Base-by-base conservation (phyloP, 805 yeast genomes). In the Sugiyamaella marilandica region DNA sequence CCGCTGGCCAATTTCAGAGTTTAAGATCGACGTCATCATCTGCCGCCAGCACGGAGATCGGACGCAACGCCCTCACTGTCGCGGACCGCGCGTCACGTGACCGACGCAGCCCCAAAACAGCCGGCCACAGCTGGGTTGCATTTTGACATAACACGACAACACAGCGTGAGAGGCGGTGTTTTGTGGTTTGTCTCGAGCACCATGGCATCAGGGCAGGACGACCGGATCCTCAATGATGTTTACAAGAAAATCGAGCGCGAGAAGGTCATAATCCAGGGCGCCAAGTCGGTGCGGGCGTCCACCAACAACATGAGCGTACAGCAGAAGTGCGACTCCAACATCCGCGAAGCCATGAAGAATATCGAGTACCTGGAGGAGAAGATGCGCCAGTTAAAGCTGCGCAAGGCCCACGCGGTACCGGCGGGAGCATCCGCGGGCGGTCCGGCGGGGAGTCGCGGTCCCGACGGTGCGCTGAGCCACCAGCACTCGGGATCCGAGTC, bases 331-430 rank as follows among this genome's bases (percentile, higher is more conserved):
- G 91, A 89, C 70, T 82, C 89, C 26, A 88, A 85, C 62, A 90
- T 94, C 60, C 76, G 92, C 57, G 99, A 94, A 63, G 91, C 97
- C 2, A 88, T 87, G 64, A 83, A 88, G 59, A 94, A 92, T 68
- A 86, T 94, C 59, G 91, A 88, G 59, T 94, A 92, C 64, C 78
- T 94, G 57, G 86, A 85, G 65, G 87, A 86, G 54, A 82, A 90
- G 5, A 74, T 94, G 60, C 75, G 77, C 50, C 85, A 85, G 60
- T 72, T 89, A 50, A 71, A 75, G 37, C 52, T 79, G 16, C 53
- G 65, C 13, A 51, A 48, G 37, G 16, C 43, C 43, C 41, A 41
- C 39, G 10, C 45, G 8, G 29, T 24, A 7, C 7, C 29, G 29
- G 14, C 46, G 5, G 43, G 41, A 29, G 36, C 46, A 2, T 46